phyloP scores from a whole-genome alignment of 2,329 filamentous ascomycete genomes.

The Fusarium cyanostomum region DNA sequence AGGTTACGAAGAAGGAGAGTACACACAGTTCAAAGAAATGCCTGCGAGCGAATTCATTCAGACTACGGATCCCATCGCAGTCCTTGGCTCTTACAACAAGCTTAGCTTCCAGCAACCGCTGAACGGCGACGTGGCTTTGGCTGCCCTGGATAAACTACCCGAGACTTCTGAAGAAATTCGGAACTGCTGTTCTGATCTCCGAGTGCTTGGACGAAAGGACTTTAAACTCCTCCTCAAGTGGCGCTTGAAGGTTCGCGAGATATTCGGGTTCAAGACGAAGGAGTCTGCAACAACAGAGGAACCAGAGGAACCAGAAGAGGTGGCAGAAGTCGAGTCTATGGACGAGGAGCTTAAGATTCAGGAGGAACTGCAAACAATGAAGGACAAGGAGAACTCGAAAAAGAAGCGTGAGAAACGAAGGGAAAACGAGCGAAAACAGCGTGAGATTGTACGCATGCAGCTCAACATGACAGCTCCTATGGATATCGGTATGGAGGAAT shows the following conservation, averaged over 20 bases:
- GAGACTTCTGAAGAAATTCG: conserved; percentile 88
- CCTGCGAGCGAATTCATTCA: conserved; percentile 93
- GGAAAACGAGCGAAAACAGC: conserved; percentile 94
- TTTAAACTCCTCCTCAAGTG: conserved; percentile 91
- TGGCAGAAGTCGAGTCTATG: conserved; percentile 87
- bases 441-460: conserved; percentile 95
- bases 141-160: conserved; percentile 84
- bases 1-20: conserved; percentile 97
- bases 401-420: conserved; percentile 85
- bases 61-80: conserved; percentile 89
- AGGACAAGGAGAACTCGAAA: conserved; percentile 78
- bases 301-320: conserved; percentile 69
- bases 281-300: conserved; percentile 61
- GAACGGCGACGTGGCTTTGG: conserved; percentile 85
- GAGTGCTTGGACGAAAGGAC: conserved; percentile 91
- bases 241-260: conserved; percentile 88
- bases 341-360: conserved; percentile 94
- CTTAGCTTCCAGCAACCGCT: conserved; percentile 82
- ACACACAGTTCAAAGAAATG: conserved; percentile 89
- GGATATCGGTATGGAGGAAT: conserved; percentile 93
- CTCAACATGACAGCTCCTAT: conserved; percentile 96
- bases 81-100: conserved; percentile 86
- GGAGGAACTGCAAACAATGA: conserved; percentile 83
- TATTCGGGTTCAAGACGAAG: conserved; percentile 86
- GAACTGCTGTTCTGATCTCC: conserved; percentile 81